Base-by-base conservation (phyloP, 352 stramenopile species). In the Peronospora belbahrii region DNA sequence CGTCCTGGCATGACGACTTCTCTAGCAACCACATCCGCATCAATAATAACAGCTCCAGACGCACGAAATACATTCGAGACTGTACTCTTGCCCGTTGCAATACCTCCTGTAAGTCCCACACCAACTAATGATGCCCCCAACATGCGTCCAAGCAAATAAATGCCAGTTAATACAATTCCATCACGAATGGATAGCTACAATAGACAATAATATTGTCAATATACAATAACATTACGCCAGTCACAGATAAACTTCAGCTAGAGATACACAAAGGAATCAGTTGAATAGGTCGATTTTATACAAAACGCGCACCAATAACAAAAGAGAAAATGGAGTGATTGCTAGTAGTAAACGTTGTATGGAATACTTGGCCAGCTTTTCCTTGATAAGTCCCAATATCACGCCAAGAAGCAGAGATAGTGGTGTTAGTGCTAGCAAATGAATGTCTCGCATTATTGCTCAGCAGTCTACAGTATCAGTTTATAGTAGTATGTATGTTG, bases 31-130 rank as follows among this genome's bases (percentile, higher is more conserved):
- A 85, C 52, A 46, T 95, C 83, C 4, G 82, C 83, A 50, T 95
- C 83, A 14, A 95, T 61, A 33, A 95, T 88, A 18, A 79, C 65
- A 2, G 71, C 76, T 25, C 83, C 83, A 15, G 66, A 51, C 18
- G 79, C 46, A 20, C 53, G 49, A 42, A 93, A 78, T 32, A 49
- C 41, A 22, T 66, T 67, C 2, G 80, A 94, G 33, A 95, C 83
- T 0, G 82, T 85, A 39, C 68, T 88, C 44, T 95, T 95, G 46
- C 83, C 83, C 3, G 79, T 92, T 24, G 80, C 71, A 43, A 95
- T 91, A 23, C 82, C 82, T 33, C 82, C 82, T 4, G 82, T 91
- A 39, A 94, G 76, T 6, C 82, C 82, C 6, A 94, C 68, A 10
- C 70, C 82, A 1, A 93, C 67, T 11, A 88, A 43, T 3, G 76